Conservation (phyloP, 169 alveolate species). For the Cyclospora cayetanensis region DNA sequence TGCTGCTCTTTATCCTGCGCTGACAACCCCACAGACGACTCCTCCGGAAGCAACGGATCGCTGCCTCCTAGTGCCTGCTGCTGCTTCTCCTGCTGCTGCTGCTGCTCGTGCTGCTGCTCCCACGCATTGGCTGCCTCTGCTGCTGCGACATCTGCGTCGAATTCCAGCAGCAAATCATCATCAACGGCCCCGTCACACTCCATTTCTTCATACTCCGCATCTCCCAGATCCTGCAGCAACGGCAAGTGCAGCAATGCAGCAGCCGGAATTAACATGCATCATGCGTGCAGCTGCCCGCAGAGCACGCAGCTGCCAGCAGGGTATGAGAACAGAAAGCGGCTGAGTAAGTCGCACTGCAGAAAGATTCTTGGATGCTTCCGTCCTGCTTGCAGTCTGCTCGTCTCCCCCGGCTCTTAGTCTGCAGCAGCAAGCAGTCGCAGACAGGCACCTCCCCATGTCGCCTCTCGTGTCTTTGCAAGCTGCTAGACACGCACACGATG, state of each 20-base stretch:
- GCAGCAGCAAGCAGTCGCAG: not conserved
- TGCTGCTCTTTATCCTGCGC: not conserved
- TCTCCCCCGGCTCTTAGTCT: not conserved
- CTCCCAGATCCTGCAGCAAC: not conserved
- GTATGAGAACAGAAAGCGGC: not conserved
- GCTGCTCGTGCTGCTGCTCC: slow-evolving; percentile 26
- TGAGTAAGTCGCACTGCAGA: not conserved
- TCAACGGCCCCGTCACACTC: not conserved
- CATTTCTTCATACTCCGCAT: not conserved
- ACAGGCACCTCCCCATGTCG: too few species aligned
- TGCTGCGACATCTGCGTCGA: not conserved
- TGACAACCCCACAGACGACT: not conserved
- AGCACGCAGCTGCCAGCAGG: not conserved
- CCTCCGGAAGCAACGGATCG: not conserved
- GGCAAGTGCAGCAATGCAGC: slow-evolving; percentile 10
- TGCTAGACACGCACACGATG: too few species aligned
- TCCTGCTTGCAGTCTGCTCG: not conserved
- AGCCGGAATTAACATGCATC: not conserved
- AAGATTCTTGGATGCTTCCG: not conserved
- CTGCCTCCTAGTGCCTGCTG: not conserved
- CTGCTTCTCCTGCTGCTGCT: not conserved
- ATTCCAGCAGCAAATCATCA: slow-evolving; percentile 8
- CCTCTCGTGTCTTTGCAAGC: too few species aligned
- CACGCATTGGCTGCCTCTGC: not conserved
- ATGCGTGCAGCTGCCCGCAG: not conserved